phyloP scores from a whole-genome alignment of 2,329 filamentous ascomycete species.

The Dactylellina leptospora region DNA sequence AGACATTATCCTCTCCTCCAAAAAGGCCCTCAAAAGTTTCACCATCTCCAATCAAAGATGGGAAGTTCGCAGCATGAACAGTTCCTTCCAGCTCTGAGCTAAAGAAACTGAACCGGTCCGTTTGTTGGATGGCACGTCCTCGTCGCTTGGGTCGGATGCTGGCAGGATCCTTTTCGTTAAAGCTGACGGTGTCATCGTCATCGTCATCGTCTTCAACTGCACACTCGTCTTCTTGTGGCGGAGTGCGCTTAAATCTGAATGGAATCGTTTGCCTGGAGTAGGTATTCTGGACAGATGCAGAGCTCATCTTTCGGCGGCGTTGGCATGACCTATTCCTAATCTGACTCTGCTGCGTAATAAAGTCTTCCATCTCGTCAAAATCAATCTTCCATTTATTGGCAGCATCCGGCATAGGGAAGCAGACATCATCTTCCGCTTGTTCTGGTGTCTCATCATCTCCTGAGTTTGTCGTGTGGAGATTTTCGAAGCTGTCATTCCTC shows the following conservation, averaged over 20 bases:
- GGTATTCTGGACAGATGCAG: constrained; percentile 46
- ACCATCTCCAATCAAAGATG: constrained; percentile 75
- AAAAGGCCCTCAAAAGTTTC: constrained; percentile 92
- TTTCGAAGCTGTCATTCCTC: constrained; percentile 56
- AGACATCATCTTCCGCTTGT: constrained; percentile 85
- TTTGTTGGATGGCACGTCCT: constrained; percentile 60
- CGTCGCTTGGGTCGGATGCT: constrained; percentile 19
- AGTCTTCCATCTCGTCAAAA: constrained; percentile 92
- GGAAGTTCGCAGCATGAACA: constrained; percentile 84
- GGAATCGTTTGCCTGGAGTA: constrained; percentile 51
- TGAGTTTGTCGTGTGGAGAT: constrained; percentile 66
- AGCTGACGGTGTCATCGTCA: constrained; percentile 36
- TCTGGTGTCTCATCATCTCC: constrained; percentile 72
- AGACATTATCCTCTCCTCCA: constrained; percentile 70
- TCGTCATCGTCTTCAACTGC: constrained; percentile 49
- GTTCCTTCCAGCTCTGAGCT: constrained; percentile 93
- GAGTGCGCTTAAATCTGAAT: constrained; percentile 43
- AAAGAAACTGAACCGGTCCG: constrained; percentile 92
- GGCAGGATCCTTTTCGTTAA: constrained; percentile 34
- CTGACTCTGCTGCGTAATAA: constrained; percentile 70
- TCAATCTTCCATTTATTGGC: constrained; percentile 82
- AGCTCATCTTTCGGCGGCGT: constrained; percentile 56
- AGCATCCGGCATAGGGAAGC: constrained; percentile 81
- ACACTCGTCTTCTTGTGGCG: constrained; percentile 39
- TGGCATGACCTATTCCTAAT: constrained; percentile 50